These are phyloP conservation scores for Powellomyces hirtus DNA, from an alignment of 192 early-diverging fungal genomes.

Conservation along the genomic window DNA sequence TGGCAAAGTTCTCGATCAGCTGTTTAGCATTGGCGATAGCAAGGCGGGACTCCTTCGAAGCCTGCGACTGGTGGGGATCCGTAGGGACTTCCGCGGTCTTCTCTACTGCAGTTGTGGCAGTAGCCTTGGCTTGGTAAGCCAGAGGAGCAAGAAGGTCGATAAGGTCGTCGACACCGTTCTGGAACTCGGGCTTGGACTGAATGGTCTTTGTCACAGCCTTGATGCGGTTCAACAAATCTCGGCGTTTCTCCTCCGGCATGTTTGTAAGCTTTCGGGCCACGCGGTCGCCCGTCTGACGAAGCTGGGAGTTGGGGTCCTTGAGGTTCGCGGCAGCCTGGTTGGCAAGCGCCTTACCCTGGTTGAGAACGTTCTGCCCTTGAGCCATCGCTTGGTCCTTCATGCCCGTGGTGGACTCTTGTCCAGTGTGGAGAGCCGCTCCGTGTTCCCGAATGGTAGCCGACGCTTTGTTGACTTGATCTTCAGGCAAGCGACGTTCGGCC, in stretches of 20 bases:
- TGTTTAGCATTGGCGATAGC: constrained; percentile 41
- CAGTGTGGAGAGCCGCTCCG: constrained; percentile 24
- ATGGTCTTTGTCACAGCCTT: constrained; percentile 34
- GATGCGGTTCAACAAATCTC: constrained; percentile 30
- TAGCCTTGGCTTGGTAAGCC: constrained; percentile 26
- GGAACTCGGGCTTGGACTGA: constrained; percentile 41
- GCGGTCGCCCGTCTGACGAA: constrained; percentile 23
- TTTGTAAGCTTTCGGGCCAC: constrained; percentile 23
- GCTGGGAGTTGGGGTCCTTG: constrained; percentile 28
- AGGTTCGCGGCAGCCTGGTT: constrained; percentile 7
- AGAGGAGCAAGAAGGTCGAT: constrained; percentile 31
- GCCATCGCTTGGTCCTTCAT: background rate
- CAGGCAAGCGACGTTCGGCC: constrained; percentile 23
- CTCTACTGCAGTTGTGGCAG: constrained; percentile 16
- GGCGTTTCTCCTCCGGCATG: constrained; percentile 32
- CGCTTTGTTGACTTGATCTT: constrained; percentile 23
- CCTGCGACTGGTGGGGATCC: constrained; percentile 16
- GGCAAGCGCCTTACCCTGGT: constrained; percentile 2
- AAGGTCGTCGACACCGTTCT: constrained; percentile 39
- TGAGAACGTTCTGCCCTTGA: background rate
- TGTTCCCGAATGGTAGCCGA: constrained; percentile 25
- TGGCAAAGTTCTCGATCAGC: constrained; percentile 57
- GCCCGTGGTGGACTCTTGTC: constrained; percentile 9
- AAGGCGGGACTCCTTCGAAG: constrained; percentile 15
- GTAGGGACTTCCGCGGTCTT: constrained; percentile 12